phyloP scores from a whole-genome alignment of 371 early-diverging fungal species.

The Mortierella sp. region DNA sequence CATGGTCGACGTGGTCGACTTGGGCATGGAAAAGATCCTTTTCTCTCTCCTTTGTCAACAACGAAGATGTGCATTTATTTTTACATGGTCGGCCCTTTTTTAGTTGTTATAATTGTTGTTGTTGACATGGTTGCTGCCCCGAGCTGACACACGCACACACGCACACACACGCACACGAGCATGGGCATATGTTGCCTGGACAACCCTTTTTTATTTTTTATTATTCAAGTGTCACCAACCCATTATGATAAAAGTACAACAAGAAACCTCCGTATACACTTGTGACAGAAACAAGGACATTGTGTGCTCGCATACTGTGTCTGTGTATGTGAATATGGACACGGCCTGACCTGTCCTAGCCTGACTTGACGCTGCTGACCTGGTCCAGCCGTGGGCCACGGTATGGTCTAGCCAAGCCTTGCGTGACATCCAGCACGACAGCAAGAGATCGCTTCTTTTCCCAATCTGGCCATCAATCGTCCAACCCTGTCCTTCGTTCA shows the following conservation, averaged over 20 bases:
- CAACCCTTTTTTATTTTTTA: neutral
- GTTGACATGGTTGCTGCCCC: neutral
- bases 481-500: neutral
- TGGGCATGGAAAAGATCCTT: neutral
- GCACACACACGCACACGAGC: neutral
- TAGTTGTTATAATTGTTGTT: neutral
- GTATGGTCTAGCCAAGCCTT: neutral
- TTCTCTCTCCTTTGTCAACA: slow-evolving; percentile 8
- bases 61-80: slow-evolving; percentile 3
- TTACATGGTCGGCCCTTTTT: neutral
- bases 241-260: neutral
- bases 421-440: neutral
- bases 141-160: neutral
- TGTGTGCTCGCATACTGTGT: neutral
- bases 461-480: neutral
- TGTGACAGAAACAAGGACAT: slow-evolving; percentile 1
- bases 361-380: neutral
- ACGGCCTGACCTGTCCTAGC: neutral
- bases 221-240: neutral
- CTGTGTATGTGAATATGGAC: neutral
- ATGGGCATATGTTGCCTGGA: neutral
- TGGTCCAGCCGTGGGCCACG: neutral
- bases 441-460: neutral
- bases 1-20: neutral
- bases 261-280: neutral